phyloP scores from a whole-genome alignment of 1,139 yeast species.

The Casaregolazyma lundiana region DNA sequence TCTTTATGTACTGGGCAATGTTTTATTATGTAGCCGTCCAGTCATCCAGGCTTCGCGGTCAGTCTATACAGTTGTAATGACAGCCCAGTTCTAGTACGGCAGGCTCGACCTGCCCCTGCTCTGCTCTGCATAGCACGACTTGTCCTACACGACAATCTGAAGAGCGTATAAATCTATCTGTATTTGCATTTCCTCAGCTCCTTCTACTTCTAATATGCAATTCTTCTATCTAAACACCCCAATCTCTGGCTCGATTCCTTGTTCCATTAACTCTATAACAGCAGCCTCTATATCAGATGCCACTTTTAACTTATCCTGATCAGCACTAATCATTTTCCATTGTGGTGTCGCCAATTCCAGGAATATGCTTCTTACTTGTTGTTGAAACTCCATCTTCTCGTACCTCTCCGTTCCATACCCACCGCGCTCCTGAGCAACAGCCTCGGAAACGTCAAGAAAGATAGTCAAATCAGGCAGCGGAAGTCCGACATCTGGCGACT shows the following conservation, averaged over 20 bases:
- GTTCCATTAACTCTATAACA: conserved; percentile 12
- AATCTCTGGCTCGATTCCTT: background rate
- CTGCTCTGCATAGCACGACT: too few species aligned
- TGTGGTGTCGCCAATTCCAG: conserved; percentile 38
- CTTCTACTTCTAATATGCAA: too few species aligned
- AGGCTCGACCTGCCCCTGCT: too few species aligned
- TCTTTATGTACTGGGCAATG: too few species aligned
- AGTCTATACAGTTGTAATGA: too few species aligned
- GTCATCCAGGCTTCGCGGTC: too few species aligned
- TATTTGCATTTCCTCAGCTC: too few species aligned
- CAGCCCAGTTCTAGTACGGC: too few species aligned
- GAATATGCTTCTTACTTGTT: conserved; percentile 59
- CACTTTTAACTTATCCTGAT: conserved; percentile 57
- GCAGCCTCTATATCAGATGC: conserved; percentile 24
- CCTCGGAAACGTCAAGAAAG: conserved; percentile 59
- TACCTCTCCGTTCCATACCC: conserved; percentile 94
- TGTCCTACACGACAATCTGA: too few species aligned
- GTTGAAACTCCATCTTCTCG: conserved; percentile 70
- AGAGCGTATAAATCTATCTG: too few species aligned
- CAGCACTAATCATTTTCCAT: conserved; percentile 48
- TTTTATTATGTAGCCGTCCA: too few species aligned
- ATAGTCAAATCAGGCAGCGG: conserved; percentile 83
- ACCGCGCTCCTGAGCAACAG: conserved; percentile 52
- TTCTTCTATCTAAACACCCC: background rate
- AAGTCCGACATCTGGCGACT: conserved; percentile 74